Conservation (phyloP, 768 basidiomycete species). For the Termitomyces sp. region DNA sequence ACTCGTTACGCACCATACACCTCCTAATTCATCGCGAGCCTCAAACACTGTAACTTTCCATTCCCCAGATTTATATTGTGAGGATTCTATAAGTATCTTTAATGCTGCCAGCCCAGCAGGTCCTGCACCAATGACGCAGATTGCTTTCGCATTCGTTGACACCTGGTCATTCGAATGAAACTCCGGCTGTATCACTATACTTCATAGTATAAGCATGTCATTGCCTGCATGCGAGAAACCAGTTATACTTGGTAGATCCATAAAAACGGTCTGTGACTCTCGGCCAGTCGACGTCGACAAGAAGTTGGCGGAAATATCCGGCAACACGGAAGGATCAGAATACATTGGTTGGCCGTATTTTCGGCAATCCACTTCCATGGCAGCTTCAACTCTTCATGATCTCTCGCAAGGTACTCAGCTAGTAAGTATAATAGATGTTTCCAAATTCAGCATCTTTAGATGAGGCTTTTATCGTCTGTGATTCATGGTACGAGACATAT, state of each 20-base stretch:
- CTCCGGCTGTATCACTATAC: slow-evolving; percentile 3
- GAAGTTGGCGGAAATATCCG: too few relatives aligned
- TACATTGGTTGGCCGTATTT: too few relatives aligned
- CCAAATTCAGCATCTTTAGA: too few relatives aligned
- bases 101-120: slow-evolving; percentile 69
- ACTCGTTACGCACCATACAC: slow-evolving; percentile 53
- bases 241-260: slow-evolving; percentile 1
- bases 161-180: not conserved
- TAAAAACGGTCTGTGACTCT: not conserved
- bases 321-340: too few relatives aligned
- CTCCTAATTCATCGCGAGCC: slow-evolving; percentile 59
- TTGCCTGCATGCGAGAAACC: not conserved
- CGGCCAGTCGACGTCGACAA: too few relatives aligned
- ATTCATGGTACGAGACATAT: too few relatives aligned
- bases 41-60: slow-evolving; percentile 69
- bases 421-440: too few relatives aligned
- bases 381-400: too few relatives aligned
- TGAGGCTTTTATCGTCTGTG: too few relatives aligned
- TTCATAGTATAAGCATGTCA: not conserved
- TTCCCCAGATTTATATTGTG: slow-evolving; percentile 45
- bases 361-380: too few relatives aligned
- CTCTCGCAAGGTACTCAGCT: too few relatives aligned
- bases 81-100: slow-evolving; percentile 55
- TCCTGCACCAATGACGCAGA: slow-evolving; percentile 74
- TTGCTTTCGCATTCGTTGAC: slow-evolving; percentile 16